Base-by-base conservation (phyloP, 345 rosid species). In the Combretum micranthum region DNA sequence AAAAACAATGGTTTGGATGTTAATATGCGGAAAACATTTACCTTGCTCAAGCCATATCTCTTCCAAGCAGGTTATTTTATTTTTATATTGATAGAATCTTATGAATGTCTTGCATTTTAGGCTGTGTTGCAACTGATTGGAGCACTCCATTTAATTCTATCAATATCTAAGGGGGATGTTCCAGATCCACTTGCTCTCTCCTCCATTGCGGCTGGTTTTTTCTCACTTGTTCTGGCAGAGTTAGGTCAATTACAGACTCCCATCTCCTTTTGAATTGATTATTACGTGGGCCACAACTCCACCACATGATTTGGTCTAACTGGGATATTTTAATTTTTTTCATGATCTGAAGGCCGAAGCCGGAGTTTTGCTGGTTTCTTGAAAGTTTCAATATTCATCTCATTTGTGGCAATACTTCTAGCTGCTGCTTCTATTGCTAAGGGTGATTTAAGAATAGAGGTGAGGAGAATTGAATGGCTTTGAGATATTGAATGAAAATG, bases 151-250 rank as follows among this genome's bases (percentile, higher is more conserved):
- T 62, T 72, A n/a, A 57, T 61, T 65, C n/a, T 72, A 16, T 47
- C 72, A 52, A 44, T 61, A 19, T 57, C 56, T 25, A 64, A 64
- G 39, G 56, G n/a, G 52, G 56, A 20, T 21, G 53, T 1, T 16
- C n/a, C 13, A 0, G 25, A 71, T 52, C 45, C 21, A 12, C 54
- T 70, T 59, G 42, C 76, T 54, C 53, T 78, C 63, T 69, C 76
- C 12, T 66, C 80, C 65, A 64, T 74, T 60, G 74, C 65, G 25
- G 19, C 53, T 51, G 85, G 86, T 1, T 67, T 77, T 7, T 17
- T 78, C 23, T 76, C 78, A 58, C 65, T 87, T 52, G 45, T 83
- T 7, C 50, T 76, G 19, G 96, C 85, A 68, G 89, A 83, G 55
- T 62, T 83, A 42, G 93, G 96, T 88, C 32, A 47, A 22, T 25